These are phyloP conservation scores for Akanthomyces lecanii DNA, from an alignment of 2,329 filamentous ascomycete genomes.

Conservation along the genomic window DNA sequence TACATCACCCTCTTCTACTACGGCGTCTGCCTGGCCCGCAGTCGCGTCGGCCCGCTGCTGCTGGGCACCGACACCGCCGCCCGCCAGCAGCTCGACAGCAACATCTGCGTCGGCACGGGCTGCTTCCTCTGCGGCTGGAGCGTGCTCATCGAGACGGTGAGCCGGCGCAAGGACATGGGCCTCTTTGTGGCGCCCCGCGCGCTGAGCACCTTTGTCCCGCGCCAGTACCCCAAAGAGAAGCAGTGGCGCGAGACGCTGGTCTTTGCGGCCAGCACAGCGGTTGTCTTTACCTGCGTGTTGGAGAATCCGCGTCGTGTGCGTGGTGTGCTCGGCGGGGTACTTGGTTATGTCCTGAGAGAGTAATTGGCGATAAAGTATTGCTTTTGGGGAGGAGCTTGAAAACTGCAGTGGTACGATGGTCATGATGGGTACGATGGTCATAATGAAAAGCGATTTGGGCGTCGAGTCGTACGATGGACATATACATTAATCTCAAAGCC, in stretches of 20 bases:
- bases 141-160: slow-evolving; percentile 65
- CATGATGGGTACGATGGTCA: not conserved
- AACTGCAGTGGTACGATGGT: not conserved
- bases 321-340: slow-evolving; percentile 62
- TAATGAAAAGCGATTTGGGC: not conserved
- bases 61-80: slow-evolving; percentile 49
- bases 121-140: slow-evolving; percentile 79
- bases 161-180: slow-evolving; percentile 67
- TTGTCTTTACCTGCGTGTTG: slow-evolving; percentile 63
- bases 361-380: not conserved
- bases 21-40: slow-evolving; percentile 73
- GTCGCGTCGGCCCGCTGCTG: slow-evolving; percentile 65
- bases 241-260: slow-evolving; percentile 63
- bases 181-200: slow-evolving; percentile 79
- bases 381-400: not conserved
- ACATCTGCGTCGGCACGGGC: slow-evolving; percentile 66
- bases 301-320: slow-evolving; percentile 62
- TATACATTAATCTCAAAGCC: not conserved
- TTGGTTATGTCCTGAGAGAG: slow-evolving; percentile 45
- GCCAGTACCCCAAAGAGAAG: slow-evolving; percentile 58
- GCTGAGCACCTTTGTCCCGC: slow-evolving; percentile 67
- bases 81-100: slow-evolving; percentile 53
- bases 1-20: slow-evolving; percentile 84
- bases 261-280: slow-evolving; percentile 64
- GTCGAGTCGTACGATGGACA: not conserved